Conservation (phyloP, 129 eudicot species). For the Dittrichia graveolens region DNA sequence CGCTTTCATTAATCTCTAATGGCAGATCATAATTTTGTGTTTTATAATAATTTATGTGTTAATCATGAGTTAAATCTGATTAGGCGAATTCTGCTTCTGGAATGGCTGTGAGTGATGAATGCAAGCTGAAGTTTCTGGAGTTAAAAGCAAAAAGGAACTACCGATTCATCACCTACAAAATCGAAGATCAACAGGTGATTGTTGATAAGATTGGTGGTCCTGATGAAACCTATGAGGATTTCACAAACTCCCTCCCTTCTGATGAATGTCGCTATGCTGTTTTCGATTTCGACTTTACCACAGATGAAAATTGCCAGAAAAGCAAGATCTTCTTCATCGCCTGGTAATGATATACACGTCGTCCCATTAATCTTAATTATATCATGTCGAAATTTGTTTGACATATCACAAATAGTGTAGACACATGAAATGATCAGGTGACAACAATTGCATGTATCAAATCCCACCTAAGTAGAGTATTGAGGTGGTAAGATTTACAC, state of each 20-base stretch:
- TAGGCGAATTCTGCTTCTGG: constrained; percentile 93
- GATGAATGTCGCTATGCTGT: constrained; percentile 96
- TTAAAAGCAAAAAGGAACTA: constrained; percentile 66
- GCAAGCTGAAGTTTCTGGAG: constrained; percentile 84
- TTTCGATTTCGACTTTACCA: constrained; percentile 75
- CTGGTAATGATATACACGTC: constrained; percentile 50
- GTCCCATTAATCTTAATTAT: constrained; percentile 6
- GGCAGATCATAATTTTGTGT: neutral
- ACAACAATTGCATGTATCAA: too few species aligned
- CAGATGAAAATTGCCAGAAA: constrained; percentile 87
- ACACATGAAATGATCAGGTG: neutral
- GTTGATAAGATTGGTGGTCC: constrained; percentile 82
- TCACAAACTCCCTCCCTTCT: constrained; percentile 75
- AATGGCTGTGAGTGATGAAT: constrained; percentile 85
- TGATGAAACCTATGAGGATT: constrained; percentile 67
- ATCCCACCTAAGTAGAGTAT: too few species aligned
- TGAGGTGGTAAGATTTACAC: too few species aligned
- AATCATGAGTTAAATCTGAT: neutral
- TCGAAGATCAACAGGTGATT: constrained; percentile 69
- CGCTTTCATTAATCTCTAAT: neutral
- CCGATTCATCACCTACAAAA: constrained; percentile 69
- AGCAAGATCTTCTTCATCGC: constrained; percentile 93
- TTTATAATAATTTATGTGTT: neutral
- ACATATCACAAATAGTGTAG: neutral
- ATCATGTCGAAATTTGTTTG: neutral